Conservation (phyloP, 2,329 filamentous ascomycete species). For the Onygenales sp. region DNA sequence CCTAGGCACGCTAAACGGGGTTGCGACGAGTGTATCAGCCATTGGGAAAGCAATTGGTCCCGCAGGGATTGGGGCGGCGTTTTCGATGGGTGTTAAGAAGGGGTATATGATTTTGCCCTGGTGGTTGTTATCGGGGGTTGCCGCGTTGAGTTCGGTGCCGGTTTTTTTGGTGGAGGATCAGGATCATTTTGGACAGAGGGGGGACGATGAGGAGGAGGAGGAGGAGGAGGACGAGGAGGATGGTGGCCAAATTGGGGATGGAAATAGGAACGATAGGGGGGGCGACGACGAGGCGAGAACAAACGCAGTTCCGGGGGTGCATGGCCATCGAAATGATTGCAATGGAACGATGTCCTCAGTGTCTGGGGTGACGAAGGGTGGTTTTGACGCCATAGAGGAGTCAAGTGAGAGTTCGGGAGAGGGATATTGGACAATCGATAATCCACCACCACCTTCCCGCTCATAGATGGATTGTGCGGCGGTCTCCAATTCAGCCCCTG, state of each 20-base stretch:
- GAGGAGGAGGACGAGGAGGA: slow-evolving; percentile 13
- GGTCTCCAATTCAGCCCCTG: too few species aligned
- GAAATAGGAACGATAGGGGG: not conserved
- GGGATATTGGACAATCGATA: slow-evolving; percentile 11
- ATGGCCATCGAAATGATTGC: not conserved
- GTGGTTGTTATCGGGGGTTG: slow-evolving; percentile 63
- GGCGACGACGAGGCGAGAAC: not conserved
- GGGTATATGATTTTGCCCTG: slow-evolving; percentile 74
- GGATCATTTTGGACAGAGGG: slow-evolving; percentile 48
- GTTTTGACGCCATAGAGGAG: too few species aligned
- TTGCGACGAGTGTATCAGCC: slow-evolving; percentile 74
- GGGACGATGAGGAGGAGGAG: slow-evolving; percentile 20
- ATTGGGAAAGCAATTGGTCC: slow-evolving; percentile 73
- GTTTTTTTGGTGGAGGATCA: slow-evolving; percentile 66
- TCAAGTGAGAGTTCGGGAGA: not conserved
- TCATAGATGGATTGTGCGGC: not conserved
- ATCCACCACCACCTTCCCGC: slow-evolving; percentile 19
- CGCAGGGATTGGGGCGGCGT: slow-evolving; percentile 60
- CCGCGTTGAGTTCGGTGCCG: slow-evolving; percentile 58
- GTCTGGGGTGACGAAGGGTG: too few species aligned
- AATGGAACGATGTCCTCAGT: not conserved
- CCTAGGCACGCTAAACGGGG: slow-evolving; percentile 81
- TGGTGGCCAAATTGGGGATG: not conserved
- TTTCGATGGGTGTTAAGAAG: slow-evolving; percentile 63
- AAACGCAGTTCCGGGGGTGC: not conserved